A percentile compares a stretch with the other conserved stretches of the same genome.
Evolutionary conservation across 2,329 filamentous ascomycete genomes (phyloP).

Genomic region (Cladosporium sp.): DNA sequence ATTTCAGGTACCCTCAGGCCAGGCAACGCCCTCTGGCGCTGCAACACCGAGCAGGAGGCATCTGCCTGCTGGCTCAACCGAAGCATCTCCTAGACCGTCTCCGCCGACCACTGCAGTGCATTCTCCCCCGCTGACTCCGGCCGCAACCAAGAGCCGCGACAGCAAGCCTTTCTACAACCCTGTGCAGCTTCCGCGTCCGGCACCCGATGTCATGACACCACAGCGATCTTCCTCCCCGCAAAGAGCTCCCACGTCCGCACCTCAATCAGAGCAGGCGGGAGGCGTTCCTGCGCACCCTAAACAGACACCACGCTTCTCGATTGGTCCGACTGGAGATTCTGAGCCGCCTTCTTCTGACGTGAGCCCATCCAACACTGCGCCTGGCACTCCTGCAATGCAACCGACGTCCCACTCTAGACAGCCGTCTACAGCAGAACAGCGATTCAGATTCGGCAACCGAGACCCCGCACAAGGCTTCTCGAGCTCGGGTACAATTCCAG

Average conservation of each 20-base stretch:
- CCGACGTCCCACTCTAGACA: not conserved
- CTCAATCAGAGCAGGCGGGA: slow-evolving; percentile 22
- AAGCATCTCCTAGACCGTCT: slow-evolving; percentile 60
- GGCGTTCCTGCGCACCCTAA: slow-evolving; percentile 41
- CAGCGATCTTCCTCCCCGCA: slow-evolving; percentile 42
- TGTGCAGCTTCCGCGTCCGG: slow-evolving; percentile 28
- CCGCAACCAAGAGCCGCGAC: slow-evolving; percentile 25
- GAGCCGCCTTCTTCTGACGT: slow-evolving; percentile 49
- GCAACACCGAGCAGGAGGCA: slow-evolving; percentile 30
- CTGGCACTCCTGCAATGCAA: slow-evolving; percentile 46
- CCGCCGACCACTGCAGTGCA: slow-evolving; percentile 60
- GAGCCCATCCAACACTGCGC: slow-evolving; percentile 52
- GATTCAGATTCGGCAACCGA: slow-evolving; percentile 76
- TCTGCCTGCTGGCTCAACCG: slow-evolving; percentile 42
- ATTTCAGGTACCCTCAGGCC: slow-evolving; percentile 43
- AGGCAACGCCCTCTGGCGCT: slow-evolving; percentile 42
- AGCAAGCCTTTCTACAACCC: slow-evolving; percentile 30
- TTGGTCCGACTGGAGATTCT: slow-evolving; percentile 52
- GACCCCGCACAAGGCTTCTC: slow-evolving; percentile 55
- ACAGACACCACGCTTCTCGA: slow-evolving; percentile 48
- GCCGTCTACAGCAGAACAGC: slow-evolving; percentile 22
- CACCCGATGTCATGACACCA: slow-evolving; percentile 57
- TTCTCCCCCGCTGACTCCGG: slow-evolving; percentile 10
- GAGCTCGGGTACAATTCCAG: slow-evolving; percentile 36
- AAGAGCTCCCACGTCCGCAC: slow-evolving; percentile 25